Conservation (phyloP, 192 early-diverging fungal genomes). For the Linnemannia schmuckeri region DNA sequence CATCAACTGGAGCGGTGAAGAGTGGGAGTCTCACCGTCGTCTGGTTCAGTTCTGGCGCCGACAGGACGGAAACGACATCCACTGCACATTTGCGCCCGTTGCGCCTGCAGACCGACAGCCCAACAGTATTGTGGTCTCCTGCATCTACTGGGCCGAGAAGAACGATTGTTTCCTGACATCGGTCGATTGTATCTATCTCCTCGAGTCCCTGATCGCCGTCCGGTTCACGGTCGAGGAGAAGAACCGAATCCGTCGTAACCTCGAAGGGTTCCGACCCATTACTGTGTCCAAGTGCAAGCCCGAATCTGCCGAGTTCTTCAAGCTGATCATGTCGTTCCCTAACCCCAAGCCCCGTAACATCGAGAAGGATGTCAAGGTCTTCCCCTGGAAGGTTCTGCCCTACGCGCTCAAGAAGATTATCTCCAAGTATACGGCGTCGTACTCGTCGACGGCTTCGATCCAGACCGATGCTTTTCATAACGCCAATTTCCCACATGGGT, state of each 20-base stretch:
- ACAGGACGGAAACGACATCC: slow-evolving; percentile 72
- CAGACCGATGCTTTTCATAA: slow-evolving; percentile 57
- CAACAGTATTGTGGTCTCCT: slow-evolving; percentile 80
- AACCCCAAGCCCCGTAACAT: slow-evolving; percentile 89
- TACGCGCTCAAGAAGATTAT: slow-evolving; percentile 84
- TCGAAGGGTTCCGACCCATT: slow-evolving; percentile 82
- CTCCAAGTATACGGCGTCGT: slow-evolving; percentile 75
- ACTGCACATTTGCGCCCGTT: slow-evolving; percentile 71
- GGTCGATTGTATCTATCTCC: slow-evolving; percentile 79
- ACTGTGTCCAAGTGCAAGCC: slow-evolving; percentile 83
- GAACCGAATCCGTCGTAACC: slow-evolving; percentile 88
- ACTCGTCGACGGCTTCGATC: slow-evolving; percentile 60
- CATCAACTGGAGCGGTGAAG: slow-evolving; percentile 73
- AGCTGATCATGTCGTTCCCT: slow-evolving; percentile 84
- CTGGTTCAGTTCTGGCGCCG: slow-evolving; percentile 81
- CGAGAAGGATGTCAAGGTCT: slow-evolving; percentile 84
- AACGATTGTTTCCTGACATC: slow-evolving; percentile 83
- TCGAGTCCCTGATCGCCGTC: slow-evolving; percentile 79
- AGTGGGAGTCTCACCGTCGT: slow-evolving; percentile 72
- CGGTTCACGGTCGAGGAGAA: slow-evolving; percentile 87
- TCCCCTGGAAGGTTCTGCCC: slow-evolving; percentile 68
- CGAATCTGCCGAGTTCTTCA: slow-evolving; percentile 83
- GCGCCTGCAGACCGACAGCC: slow-evolving; percentile 66
- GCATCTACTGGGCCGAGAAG: slow-evolving; percentile 77
- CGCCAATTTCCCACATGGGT: slow-evolving; percentile 51